Percentiles rank a stretch among this genome's conserved stretches.
These are phyloP conservation scores for Flaveria floridana DNA, from an alignment of 140 eudicot species.

Conservation along the genomic window DNA sequence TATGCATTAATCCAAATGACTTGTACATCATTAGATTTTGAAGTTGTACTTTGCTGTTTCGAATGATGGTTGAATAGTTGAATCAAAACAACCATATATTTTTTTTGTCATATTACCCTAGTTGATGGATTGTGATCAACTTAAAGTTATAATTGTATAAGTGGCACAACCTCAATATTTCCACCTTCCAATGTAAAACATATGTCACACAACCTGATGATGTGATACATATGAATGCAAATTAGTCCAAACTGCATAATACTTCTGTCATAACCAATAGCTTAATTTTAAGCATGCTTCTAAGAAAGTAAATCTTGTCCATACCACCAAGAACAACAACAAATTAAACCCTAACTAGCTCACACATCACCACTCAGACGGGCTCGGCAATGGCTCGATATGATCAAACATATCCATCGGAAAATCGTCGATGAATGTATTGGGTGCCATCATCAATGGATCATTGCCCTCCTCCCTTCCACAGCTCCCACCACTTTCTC, in stretches of 20 bases:
- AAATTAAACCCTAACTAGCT: slow-evolving; percentile 22
- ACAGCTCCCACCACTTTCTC: slow-evolving; percentile 43
- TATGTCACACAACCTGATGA: background rate
- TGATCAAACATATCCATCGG: slow-evolving; percentile 80
- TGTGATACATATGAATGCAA: slow-evolving; percentile 15
- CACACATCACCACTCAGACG: slow-evolving; percentile 64
- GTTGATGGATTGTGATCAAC: no score
- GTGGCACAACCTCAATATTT: background rate
- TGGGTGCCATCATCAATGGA: slow-evolving; percentile 44
- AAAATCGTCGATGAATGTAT: slow-evolving; percentile 71
- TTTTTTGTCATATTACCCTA: no score
- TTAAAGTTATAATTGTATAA: background rate
- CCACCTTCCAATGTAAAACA: background rate
- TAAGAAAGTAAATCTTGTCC: slow-evolving; percentile 25
- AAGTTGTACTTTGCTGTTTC: no score
- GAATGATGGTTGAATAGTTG: no score
- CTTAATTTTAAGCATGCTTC: slow-evolving; percentile 2
- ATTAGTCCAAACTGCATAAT: slow-evolving; percentile 16
- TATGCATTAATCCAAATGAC: no score
- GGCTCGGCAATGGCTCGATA: slow-evolving; percentile 77
- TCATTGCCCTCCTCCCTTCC: slow-evolving; percentile 40
- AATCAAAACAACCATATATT: no score
- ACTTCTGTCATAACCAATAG: slow-evolving; percentile 13
- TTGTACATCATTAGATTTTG: no score
- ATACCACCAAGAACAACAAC: slow-evolving; percentile 40